Evolutionary conservation across 306 rosid species (phyloP), one percentile per base, ranked within the genome.

Genomic region (Cicer yamashitae): DNA sequence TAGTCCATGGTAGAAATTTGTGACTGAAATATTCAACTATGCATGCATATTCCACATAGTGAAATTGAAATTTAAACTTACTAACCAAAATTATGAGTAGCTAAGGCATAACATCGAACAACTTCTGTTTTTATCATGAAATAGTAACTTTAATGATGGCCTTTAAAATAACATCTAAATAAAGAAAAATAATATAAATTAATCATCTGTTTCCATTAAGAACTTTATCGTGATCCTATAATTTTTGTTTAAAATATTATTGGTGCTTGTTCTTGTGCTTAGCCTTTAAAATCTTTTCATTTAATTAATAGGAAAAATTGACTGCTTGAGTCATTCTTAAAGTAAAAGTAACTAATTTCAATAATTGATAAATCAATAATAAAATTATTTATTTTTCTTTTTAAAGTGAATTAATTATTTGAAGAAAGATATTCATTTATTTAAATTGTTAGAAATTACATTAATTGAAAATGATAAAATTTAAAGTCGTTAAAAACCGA

Each of bases 271-370:
- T 30, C 20, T 61, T 71, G 38, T 53, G 56, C 51, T 18, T 43
- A 50, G 17, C 41, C 13, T 40, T 43, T 6, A 43, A 8, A 70
- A 38, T 51, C 53, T 58, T 48, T 37, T 34, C 56, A 38, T 34
- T 56, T 22, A 46, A 10, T 44, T 64, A 71, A 38, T 30, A 63
- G 3, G 43, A 71, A 71, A 58, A 67, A 37, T 8, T 73, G 7
- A 57, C 34, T 30, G 5, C 34, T 3, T 30, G 34, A 30, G 34
- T 30, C 34, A 30, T 30, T 30, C 34, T 30, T 30, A 30, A 30
- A 30, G 34, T 3, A 25, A 25, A 0, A 2, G 30, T 3, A 3
- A 25, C 30, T 25, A 25, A 25, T 25, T 25, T 25, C 3, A 22
- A 22, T 22, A 1, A 22, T 22, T 22, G 25, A 22, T 22, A 22